Evolutionary conservation across 768 basidiomycete genomes (phyloP), one percentile per base, ranked within the genome.

Genomic region (Leccinum olivaceopallidum): DNA sequence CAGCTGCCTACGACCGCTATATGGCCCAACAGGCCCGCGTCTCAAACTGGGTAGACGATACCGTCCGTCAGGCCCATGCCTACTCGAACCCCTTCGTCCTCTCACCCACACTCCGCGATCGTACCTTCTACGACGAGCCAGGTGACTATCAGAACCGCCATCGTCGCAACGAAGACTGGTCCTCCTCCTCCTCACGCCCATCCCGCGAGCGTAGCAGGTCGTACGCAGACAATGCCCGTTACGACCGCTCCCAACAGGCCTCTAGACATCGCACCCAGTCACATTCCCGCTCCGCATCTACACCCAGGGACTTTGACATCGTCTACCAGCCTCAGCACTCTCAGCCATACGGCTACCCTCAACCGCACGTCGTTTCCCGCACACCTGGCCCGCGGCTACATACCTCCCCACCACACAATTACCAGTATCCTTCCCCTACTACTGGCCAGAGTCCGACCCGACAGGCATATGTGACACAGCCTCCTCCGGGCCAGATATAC

Each of bases 21-120:
- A 32, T 80, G 56, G 76, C 73, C 28, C 82, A 79, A n/a, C 82
- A 82, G 68, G 30, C 73, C 59, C 76, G 81, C 60, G 81, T 85
- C 16, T 75, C 79, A 0, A 74, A 78, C 63, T 86, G 84, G 85
- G 80, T 84, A 16, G 61, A 76, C 64, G 67, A 81, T 22, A 85
- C 82, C 16, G 16, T 57, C 49, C 59, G 60, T 13, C 71, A 75
- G 42, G n/a, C 71, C 1, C 72, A 70, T 22, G 20, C 64, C 6
- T 74, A 69, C 60, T 57, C 67, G 2, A 65, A 73, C 58, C 73
- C 73, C 13, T 75, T 74, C 53, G 51, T 55, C 2, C 70, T 72
- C 59, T 73, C 73, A 0, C 73, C 73, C 14, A 63, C 67, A 2
- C 63, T 54, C 54, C 73, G 72, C 39, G 73, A 75, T 59, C 73